These are phyloP conservation scores for Tilletia indica DNA, from an alignment of 1,284 basidiomycete species.

Conservation along the genomic window DNA sequence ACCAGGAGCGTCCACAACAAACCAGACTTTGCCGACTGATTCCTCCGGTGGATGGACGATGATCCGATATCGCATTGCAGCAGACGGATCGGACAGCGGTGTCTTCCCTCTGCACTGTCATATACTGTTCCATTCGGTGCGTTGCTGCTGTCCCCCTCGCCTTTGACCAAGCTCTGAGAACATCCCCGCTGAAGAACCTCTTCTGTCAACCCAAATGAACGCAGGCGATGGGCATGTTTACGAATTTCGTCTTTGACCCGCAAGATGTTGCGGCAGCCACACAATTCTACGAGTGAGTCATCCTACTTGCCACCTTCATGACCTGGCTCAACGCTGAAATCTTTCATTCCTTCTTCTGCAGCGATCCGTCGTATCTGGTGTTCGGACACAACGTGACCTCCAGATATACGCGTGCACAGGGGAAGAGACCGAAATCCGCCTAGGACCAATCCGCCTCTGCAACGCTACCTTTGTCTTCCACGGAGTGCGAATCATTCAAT, in stretches of 20 bases:
- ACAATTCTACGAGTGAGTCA: conserved; percentile 5
- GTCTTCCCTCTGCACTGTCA: conserved; percentile 40
- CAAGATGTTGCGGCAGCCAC: conserved; percentile 14
- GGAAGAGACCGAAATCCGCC: background rate
- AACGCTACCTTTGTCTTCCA: no score
- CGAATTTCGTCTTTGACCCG: conserved; percentile 30
- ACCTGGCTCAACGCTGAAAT: background rate
- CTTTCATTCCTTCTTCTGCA: background rate
- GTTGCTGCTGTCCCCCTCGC: background rate
- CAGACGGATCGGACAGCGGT: conserved; percentile 21
- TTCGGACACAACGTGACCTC: conserved; percentile 10
- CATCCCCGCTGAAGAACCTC: background rate
- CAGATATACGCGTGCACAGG: background rate
- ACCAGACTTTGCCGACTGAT: conserved; percentile 21
- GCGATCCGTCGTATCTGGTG: conserved; percentile 15
- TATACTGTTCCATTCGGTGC: conserved; percentile 25
- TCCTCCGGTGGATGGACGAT: conserved; percentile 37
- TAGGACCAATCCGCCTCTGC: no score
- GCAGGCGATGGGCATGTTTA: conserved; percentile 41
- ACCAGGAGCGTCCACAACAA: conserved; percentile 31
- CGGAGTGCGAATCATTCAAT: no score
- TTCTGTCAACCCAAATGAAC: background rate
- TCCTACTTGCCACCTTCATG: background rate
- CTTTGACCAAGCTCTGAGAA: background rate
- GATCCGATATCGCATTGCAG: conserved; percentile 32